Percentiles rank a stretch among this genome's conserved stretches.
phyloP scores from a whole-genome alignment of 495 filamentous ascomycete species.

The Penicillium herquei region DNA sequence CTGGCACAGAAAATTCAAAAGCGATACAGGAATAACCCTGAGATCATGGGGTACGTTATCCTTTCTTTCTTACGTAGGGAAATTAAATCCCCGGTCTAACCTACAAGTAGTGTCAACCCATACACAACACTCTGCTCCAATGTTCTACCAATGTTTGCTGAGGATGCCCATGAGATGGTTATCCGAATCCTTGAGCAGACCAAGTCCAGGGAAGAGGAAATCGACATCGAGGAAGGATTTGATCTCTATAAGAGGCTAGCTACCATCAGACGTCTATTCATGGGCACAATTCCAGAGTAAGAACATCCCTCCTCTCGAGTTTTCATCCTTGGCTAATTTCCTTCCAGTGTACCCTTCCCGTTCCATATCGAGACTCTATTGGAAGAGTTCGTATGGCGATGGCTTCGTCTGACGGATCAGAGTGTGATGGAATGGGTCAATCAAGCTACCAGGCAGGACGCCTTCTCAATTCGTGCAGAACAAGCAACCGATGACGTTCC shows the following conservation, averaged over 20 bases:
- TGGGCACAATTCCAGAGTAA: conserved; percentile 64
- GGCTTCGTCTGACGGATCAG: conserved; percentile 77
- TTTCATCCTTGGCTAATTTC: neutral
- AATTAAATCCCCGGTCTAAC: conserved; percentile 21
- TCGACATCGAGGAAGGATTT: conserved; percentile 88
- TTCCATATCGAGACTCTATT: conserved; percentile 84
- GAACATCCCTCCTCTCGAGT: conserved; percentile 2
- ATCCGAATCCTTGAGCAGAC: conserved; percentile 71
- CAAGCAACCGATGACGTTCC: conserved; percentile 57
- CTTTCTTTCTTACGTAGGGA: neutral
- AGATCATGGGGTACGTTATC: conserved; percentile 71
- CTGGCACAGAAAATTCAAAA: conserved; percentile 85
- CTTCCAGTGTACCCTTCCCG: conserved; percentile 57
- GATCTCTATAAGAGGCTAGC: conserved; percentile 86
- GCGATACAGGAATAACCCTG: conserved; percentile 82
- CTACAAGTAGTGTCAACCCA: conserved; percentile 61
- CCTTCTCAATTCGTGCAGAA: conserved; percentile 67
- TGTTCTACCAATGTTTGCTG: conserved; percentile 83
- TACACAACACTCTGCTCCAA: conserved; percentile 76
- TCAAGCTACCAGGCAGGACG: conserved; percentile 83
- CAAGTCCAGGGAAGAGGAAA: conserved; percentile 66
- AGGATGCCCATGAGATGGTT: conserved; percentile 81
- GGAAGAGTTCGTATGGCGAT: conserved; percentile 91
- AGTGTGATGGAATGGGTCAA: conserved; percentile 85
- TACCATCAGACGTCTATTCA: conserved; percentile 76